Conservation (phyloP, 345 rosid genomes). For the Melastoma malabathricum region DNA sequence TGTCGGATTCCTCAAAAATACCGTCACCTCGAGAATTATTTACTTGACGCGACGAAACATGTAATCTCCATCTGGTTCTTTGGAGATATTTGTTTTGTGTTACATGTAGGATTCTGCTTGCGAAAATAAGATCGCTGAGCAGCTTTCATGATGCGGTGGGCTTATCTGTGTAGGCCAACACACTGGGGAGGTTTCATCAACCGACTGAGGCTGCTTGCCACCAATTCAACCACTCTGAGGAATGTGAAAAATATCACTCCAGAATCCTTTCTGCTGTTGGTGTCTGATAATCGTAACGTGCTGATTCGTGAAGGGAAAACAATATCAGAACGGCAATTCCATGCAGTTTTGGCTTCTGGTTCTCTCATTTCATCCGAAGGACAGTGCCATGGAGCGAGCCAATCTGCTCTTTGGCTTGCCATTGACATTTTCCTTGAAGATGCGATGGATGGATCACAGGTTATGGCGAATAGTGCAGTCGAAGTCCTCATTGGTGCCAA, state of each 20-base stretch:
- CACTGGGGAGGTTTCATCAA: conserved; percentile 65
- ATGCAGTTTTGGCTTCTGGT: conserved; percentile 41
- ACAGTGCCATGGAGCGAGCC: conserved; percentile 58
- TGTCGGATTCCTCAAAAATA: conserved; percentile 56
- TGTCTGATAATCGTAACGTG: conserved; percentile 32
- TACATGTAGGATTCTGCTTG: too few relatives aligned
- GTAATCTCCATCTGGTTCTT: conserved; percentile 34
- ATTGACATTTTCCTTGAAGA: conserved; percentile 92
- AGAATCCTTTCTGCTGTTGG: conserved; percentile 47
- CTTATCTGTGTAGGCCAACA: conserved; percentile 38
- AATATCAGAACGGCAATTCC: conserved; percentile 33
- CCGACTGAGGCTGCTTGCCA: conserved; percentile 43
- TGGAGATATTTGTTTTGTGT: too few relatives aligned
- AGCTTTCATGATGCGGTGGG: too few relatives aligned
- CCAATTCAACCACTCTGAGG: conserved; percentile 51
- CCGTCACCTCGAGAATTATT: conserved; percentile 65
- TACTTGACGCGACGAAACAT: conserved; percentile 60
- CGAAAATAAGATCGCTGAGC: too few relatives aligned
- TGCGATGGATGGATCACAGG: conserved; percentile 76
- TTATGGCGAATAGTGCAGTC: conserved; percentile 54
- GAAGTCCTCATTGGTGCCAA: conserved; percentile 55
- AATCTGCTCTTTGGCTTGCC: conserved; percentile 77
- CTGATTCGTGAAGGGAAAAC: conserved; percentile 34
- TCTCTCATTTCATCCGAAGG: conserved; percentile 45
- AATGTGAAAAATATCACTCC: conserved; percentile 42